These are phyloP conservation scores for Cutaneotrichosporon sp. DNA, from an alignment of 1,284 basidiomycete species.

Conservation along the genomic window DNA sequence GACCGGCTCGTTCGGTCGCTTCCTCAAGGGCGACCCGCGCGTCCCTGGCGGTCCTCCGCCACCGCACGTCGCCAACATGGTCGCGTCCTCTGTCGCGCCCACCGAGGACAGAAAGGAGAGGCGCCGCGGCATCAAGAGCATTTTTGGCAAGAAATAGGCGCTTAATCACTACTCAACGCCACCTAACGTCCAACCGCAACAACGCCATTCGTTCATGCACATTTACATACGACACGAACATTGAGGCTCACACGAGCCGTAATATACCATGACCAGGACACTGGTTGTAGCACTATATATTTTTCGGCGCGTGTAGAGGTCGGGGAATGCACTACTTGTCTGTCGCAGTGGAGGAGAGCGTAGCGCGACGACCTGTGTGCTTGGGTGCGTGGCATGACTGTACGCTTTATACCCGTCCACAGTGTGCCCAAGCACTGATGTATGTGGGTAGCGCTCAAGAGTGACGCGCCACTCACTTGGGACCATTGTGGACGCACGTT, in stretches of 20 bases:
- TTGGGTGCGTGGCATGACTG: too few species aligned
- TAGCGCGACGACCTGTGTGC: neutral
- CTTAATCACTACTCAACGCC: neutral
- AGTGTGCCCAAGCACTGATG: too few species aligned
- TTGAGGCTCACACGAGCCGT: neutral
- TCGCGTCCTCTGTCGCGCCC: constrained; percentile 5
- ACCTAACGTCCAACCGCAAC: neutral
- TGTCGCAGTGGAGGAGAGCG: neutral
- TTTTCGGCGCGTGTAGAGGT: constrained; percentile 4
- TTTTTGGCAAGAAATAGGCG: constrained; percentile 22
- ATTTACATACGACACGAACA: constrained; percentile 8
- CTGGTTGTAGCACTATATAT: constrained; percentile 16
- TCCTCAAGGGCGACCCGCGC: constrained; percentile 16
- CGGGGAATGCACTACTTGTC: constrained; percentile 8
- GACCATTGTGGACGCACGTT: too few species aligned
- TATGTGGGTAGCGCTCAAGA: too few species aligned
- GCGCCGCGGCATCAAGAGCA: constrained; percentile 26
- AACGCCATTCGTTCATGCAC: neutral
- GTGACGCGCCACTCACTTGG: too few species aligned
- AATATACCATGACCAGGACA: constrained; percentile 12
- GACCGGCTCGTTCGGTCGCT: constrained; percentile 30
- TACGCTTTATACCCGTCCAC: too few species aligned
- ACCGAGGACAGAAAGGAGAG: constrained; percentile 26
- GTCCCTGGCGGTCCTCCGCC: constrained; percentile 3
- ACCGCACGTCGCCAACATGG: constrained; percentile 14